Conservation (phyloP, 768 basidiomycete genomes). For the Symmetrospora coprosmae region DNA sequence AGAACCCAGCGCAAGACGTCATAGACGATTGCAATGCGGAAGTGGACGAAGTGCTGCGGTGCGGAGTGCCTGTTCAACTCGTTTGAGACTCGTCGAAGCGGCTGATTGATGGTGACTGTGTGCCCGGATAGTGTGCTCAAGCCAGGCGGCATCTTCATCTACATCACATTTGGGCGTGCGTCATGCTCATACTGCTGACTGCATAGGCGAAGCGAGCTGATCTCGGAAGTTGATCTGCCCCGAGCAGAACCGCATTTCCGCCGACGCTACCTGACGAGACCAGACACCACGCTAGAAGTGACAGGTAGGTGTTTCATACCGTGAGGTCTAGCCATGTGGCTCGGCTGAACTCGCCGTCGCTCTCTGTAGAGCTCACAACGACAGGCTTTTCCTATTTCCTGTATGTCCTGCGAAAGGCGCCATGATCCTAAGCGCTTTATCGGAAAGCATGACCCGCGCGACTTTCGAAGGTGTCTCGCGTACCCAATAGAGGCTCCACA, state of each 20-base stretch:
- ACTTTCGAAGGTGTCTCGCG: too few relatives aligned
- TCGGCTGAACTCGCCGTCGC: too few relatives aligned
- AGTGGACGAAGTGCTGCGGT: conserved; percentile 8
- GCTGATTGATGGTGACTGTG: too few relatives aligned
- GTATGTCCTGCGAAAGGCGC: conserved; percentile 4
- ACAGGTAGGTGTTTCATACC: not conserved
- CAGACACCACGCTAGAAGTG: not conserved
- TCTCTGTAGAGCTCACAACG: not conserved
- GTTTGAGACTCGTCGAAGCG: too few relatives aligned
- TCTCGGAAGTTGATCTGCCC: not conserved
- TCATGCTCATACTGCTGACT: too few relatives aligned
- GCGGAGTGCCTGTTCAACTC: too few relatives aligned
- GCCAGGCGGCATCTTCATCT: conserved; percentile 10
- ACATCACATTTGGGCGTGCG: conserved; percentile 9
- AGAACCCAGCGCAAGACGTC: conserved; percentile 1
- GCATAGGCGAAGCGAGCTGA: not conserved
- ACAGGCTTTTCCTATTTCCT: conserved; percentile 17
- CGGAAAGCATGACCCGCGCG: too few relatives aligned
- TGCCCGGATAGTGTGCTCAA: conserved; percentile 12
- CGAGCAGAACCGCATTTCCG: conserved; percentile 9
- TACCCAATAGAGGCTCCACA: too few relatives aligned
- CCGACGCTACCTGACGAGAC: not conserved
- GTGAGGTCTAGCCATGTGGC: too few relatives aligned
- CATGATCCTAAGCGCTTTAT: too few relatives aligned
- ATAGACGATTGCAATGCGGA: conserved; percentile 4